Base-by-base conservation (phyloP, 129 eudicot species). In the Flaveria trinervia region DNA sequence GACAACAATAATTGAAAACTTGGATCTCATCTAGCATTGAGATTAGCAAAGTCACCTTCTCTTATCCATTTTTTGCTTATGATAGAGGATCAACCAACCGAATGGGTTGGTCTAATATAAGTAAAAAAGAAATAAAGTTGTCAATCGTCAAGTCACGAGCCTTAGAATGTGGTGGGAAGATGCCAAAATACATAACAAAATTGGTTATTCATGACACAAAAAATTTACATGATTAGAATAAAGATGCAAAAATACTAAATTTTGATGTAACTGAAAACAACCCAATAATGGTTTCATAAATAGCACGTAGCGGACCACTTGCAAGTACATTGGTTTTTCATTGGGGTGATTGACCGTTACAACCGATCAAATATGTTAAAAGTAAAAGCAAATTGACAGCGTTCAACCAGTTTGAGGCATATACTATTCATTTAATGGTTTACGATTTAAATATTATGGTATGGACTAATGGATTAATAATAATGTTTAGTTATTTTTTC, bases 71-170 rank as follows among this genome's bases (percentile, higher is more conserved):
- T 60, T 2, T 60, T 12, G 17, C 3, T 25, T 16, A 12, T 26
- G 67, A 13, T 61, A 61, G 18, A 61, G 14, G 67, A n/a, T 61
- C 67, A 61, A 61, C 14, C 9, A 61, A 61, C 43, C 30, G 2
- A 26, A 12, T 61, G 67, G 43, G 28, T 61, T 61, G 67, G 67
- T 61, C 67, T 12, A 61, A 25, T 25, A 13, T 26, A 61, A 61
- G 8, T 26, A 36, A 25, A 26, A 61, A 61, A 11, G 18, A 41
- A 25, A 61, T 25, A 61, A 61, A 26, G 67, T 26, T 26, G 18
- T 61, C 67, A 61, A 61, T 65, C 20, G 14, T 26, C 49, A 65
- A 30, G 48, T 33, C 70, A 65, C 70, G 36, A 2, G 70, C 46
- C 13, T 65, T n/a, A 10, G 46, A 15, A 65, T 65, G 70, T 33